These are phyloP conservation scores for Coffea eugenioides DNA, from an alignment of 257 asterid genomes.

Conservation along the genomic window DNA sequence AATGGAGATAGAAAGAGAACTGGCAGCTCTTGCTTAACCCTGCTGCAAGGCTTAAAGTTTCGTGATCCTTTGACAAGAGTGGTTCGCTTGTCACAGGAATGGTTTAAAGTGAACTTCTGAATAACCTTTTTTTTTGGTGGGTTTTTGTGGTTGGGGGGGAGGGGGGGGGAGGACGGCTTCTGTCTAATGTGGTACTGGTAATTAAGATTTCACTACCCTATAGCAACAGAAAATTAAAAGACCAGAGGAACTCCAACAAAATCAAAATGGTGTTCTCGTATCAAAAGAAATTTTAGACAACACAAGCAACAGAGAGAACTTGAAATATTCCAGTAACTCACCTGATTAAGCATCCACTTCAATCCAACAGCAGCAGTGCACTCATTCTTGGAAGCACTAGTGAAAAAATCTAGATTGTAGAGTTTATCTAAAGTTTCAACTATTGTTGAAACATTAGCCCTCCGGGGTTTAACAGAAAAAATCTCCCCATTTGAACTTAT, in stretches of 20 bases:
- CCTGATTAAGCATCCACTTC: slow-evolving; percentile 99
- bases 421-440: slow-evolving; percentile 70
- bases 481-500: slow-evolving; percentile 93
- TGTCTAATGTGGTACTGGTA: neutral
- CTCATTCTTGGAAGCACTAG: slow-evolving; percentile 94
- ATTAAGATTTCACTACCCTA: neutral
- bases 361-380: slow-evolving; percentile 98
- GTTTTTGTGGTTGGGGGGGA: no score
- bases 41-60: neutral
- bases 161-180: neutral
- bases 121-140: neutral
- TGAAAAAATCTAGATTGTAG: slow-evolving; percentile 76
- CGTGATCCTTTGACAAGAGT: neutral
- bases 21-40: neutral
- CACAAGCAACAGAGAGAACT: neutral
- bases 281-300: neutral
- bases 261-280: neutral
- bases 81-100: neutral
- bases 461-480: slow-evolving; percentile 76
- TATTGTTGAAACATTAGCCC: slow-evolving; percentile 63
- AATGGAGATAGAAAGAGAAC: neutral
- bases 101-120: neutral
- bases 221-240: neutral
- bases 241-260: neutral
- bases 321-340: slow-evolving; percentile 25